Conservation (phyloP, 2,329 filamentous ascomycete species). For the Penicillium olsonii region DNA sequence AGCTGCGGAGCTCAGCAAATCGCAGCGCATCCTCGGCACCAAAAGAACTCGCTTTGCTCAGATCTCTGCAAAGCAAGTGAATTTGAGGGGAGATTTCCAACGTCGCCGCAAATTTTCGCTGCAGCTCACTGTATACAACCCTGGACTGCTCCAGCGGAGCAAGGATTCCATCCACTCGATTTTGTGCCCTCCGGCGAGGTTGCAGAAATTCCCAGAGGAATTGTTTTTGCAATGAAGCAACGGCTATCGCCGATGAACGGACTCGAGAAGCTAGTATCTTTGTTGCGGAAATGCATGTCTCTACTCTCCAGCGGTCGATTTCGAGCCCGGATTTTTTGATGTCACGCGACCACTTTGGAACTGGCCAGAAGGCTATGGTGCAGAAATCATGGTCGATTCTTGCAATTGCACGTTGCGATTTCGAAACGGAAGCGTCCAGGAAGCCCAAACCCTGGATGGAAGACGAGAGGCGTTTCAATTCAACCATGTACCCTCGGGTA, state of each 20-base stretch:
- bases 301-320: neutral
- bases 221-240: neutral
- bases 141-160: neutral
- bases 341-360: neutral
- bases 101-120: neutral
- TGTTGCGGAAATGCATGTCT: neutral
- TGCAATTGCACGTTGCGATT: neutral
- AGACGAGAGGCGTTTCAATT: conserved; percentile 1
- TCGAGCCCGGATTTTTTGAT: neutral
- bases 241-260: conserved; percentile 1
- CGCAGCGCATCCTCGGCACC: neutral
- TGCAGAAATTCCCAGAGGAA: conserved; percentile 16
- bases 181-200: conserved; percentile 20
- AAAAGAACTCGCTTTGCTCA: neutral
- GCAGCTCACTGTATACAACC: conserved; percentile 9
- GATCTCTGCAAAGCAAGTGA: neutral
- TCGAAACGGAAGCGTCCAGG: neutral
- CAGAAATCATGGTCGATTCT: conserved; percentile 9
- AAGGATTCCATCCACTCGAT: conserved; percentile 22
- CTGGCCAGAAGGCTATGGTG: neutral
- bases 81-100: neutral
- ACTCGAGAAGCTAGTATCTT: neutral
- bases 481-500: conserved; percentile 1
- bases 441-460: neutral
- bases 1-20: neutral